Percentiles rank a stretch among this genome's conserved stretches.
These are phyloP conservation scores for Barnettozyma vustinii DNA, from an alignment of 805 yeast genomes.

Conservation along the genomic window DNA sequence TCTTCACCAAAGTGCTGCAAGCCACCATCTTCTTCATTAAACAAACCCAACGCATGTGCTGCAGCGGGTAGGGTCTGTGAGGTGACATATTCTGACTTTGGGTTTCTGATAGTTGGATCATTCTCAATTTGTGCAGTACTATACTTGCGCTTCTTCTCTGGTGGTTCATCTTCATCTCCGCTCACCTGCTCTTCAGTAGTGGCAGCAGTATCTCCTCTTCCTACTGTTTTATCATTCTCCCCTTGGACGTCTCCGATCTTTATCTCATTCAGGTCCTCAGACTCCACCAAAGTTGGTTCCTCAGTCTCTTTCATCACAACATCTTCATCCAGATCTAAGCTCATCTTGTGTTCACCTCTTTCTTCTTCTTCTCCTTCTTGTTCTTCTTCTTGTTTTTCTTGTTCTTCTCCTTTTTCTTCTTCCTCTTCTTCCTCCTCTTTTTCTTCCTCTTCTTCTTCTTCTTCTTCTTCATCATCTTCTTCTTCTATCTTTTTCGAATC, in stretches of 20 bases:
- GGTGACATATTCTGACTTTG: slow-evolving; percentile 69
- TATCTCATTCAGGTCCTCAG: slow-evolving; percentile 4
- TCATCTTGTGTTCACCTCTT: neutral
- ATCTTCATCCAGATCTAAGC: slow-evolving; percentile 2
- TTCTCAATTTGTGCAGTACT: slow-evolving; percentile 34
- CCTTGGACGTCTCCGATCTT: slow-evolving; percentile 15
- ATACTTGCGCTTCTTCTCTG: slow-evolving; percentile 13
- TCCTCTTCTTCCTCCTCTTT: slow-evolving; percentile 27
- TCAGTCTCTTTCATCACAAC: neutral
- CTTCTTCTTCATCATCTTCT: slow-evolving; percentile 37
- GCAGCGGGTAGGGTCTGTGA: slow-evolving; percentile 64
- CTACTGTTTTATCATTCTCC: slow-evolving; percentile 2
- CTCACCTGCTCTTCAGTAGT: neutral
- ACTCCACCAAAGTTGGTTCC: neutral
- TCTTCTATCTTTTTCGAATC: too few relatives aligned
- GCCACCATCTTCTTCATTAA: slow-evolving; percentile 52
- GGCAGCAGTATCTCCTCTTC: slow-evolving; percentile 4
- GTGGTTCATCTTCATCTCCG: neutral
- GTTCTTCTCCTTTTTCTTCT: neutral
- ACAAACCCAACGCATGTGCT: slow-evolving; percentile 61
- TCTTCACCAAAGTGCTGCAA: slow-evolving; percentile 67
- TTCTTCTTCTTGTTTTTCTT: neutral
- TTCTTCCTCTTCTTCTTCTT: slow-evolving; percentile 32
- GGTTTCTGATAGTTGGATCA: slow-evolving; percentile 60
- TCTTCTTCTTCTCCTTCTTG: neutral